Evolutionary conservation across 495 filamentous ascomycete species (phyloP).

Genomic region (Aspergillus haitiensis): DNA sequence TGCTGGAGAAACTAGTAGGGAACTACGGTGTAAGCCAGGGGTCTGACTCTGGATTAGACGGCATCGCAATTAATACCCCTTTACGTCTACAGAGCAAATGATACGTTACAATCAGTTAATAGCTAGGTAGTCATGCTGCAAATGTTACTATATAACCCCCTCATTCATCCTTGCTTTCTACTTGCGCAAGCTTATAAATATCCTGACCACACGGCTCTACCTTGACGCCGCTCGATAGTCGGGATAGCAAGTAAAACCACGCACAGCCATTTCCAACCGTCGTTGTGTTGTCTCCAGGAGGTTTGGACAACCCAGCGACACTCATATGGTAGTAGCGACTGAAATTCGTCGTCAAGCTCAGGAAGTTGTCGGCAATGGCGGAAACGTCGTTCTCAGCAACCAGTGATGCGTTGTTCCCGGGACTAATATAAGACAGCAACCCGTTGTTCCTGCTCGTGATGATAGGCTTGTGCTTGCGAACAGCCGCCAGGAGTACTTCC

Average conservation of each 20-base stretch:
- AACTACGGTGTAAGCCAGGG: too few relatives aligned
- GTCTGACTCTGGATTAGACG: too few relatives aligned
- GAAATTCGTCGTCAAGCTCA: neutral
- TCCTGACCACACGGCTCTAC: slow-evolving; percentile 9
- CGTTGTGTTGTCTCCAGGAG: slow-evolving; percentile 1
- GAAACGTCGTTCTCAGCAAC: slow-evolving; percentile 3
- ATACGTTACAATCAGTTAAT: too few relatives aligned
- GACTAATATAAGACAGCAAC: neutral
- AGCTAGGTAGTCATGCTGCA: too few relatives aligned
- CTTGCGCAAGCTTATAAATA: slow-evolving; percentile 1
- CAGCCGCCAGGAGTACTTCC: slow-evolving; percentile 72
- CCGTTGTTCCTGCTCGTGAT: slow-evolving; percentile 8
- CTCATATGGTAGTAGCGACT: neutral
- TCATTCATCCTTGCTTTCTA: too few relatives aligned
- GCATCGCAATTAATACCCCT: too few relatives aligned
- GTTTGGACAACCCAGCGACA: neutral
- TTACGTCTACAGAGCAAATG: too few relatives aligned
- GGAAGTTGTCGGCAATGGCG: neutral
- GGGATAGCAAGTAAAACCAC: slow-evolving; percentile 17
- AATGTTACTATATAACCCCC: too few relatives aligned
- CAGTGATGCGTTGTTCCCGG: neutral
- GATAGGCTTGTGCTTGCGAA: slow-evolving; percentile 52
- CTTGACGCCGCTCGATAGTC: neutral
- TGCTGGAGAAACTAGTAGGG: too few relatives aligned
- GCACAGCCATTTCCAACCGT: slow-evolving; percentile 17